phyloP scores from a whole-genome alignment of 139 green algal genomes.

The Tetraselmis chui region DNA sequence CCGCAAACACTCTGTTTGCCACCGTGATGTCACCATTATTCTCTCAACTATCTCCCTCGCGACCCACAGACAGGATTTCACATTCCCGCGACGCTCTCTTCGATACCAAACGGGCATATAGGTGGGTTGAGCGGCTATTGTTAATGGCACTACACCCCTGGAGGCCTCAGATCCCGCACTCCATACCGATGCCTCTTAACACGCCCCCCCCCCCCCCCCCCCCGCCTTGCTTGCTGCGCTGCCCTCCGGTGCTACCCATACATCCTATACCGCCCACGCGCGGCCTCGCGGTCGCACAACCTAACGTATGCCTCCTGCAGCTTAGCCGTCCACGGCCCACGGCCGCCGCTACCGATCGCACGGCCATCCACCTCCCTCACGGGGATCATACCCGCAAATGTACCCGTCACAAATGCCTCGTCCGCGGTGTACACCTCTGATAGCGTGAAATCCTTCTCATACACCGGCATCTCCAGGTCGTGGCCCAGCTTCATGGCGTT shows the following conservation, averaged over 20 bases:
- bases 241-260: constrained; percentile 2
- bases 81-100: too few species aligned
- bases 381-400: constrained; percentile 60
- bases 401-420: constrained; percentile 73
- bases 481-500: constrained; percentile 47
- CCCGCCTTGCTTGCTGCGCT: constrained; percentile 38
- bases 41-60: too few species aligned
- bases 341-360: background rate
- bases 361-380: constrained; percentile 36
- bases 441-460: constrained; percentile 58
- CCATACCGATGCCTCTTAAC: constrained; percentile 73
- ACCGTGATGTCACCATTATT: too few species aligned
- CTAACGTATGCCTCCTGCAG: background rate
- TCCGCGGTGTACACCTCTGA: constrained; percentile 63
- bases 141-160: constrained; percentile 19
- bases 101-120: too few species aligned
- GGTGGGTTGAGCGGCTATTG: too few species aligned
- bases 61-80: too few species aligned
- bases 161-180: constrained; percentile 46
- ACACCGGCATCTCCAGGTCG: constrained; percentile 29
- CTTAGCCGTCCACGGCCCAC: background rate
- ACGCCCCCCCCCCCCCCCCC: constrained; percentile 40
- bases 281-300: background rate
- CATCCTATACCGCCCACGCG: background rate
- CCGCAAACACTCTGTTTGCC: too few species aligned